These are phyloP conservation scores for Cystobasidium tubakii DNA, from an alignment of 768 basidiomycete species.

Conservation along the genomic window DNA sequence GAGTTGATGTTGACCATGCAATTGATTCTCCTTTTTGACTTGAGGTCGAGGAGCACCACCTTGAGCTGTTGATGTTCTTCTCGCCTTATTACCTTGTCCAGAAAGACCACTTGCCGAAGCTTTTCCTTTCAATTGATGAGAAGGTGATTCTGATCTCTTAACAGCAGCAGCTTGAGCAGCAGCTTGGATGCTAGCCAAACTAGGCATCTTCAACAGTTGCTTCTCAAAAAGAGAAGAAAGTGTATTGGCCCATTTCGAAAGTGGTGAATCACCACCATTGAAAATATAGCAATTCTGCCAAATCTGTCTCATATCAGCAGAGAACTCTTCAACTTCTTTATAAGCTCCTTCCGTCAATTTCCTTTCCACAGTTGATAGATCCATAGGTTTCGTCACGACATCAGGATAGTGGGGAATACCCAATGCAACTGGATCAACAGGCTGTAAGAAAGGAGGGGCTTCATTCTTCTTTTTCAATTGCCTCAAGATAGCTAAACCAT, in stretches of 20 bases:
- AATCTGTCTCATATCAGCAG: constrained; percentile 75
- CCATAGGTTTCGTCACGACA: constrained; percentile 88
- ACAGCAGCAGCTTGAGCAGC: not conserved
- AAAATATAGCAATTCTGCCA: constrained; percentile 83
- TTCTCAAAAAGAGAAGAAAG: constrained; percentile 82
- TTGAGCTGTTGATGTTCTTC: constrained; percentile 7
- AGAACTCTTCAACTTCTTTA: constrained; percentile 63
- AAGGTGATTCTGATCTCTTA: constrained; percentile 10
- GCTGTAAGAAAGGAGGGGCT: constrained; percentile 68
- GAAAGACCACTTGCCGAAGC: not conserved
- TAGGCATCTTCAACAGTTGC: constrained; percentile 73
- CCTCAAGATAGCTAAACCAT: constrained; percentile 69
- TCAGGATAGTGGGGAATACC: constrained; percentile 72
- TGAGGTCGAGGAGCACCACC: not conserved
- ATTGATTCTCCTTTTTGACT: not conserved
- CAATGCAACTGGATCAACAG: constrained; percentile 76
- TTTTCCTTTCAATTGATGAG: not conserved
- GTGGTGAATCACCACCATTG: constrained; percentile 81
- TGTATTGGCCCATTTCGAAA: constrained; percentile 66
- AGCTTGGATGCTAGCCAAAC: constrained; percentile 18
- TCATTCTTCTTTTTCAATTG: constrained; percentile 81
- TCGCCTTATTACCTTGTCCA: not conserved
- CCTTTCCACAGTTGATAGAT: constrained; percentile 82
- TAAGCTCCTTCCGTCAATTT: constrained; percentile 57
- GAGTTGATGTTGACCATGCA: not conserved